Evolutionary conservation across 768 basidiomycete species (phyloP), one percentile per base, ranked within the genome.

Genomic region (Termitomyces sp.): DNA sequence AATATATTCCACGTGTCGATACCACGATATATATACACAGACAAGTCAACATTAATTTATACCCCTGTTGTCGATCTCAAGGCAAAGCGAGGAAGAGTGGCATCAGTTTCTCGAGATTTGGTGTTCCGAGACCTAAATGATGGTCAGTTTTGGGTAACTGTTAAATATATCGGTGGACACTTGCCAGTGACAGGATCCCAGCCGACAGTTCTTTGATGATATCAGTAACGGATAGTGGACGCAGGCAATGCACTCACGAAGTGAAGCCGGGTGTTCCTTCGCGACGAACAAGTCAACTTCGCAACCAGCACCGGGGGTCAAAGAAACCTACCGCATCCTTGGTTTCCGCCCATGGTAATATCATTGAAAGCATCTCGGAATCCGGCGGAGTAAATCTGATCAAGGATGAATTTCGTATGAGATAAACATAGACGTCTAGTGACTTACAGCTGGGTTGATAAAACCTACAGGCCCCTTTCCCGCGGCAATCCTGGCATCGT

Each of bases 391-490:
- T 77, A 76, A 10, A 76, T 74, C 74, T 71, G 31, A 53, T 52
- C 18, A 44, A 7, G 27, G n/a, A 13, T 31, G 7, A 27, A 10
- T n/a, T 39, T 31, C 6, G 4, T 25, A n/a, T 33, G 18, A 53
- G 29, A 41, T 16, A 4, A 49, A 2, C 16, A 6, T 7, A 12
- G 16, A 16, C 5, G 36, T 27, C n/a, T 13, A 15, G 7, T 13
- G 9, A 54, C 59, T 50, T 47, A 78, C 76, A n/a, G 64, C 53
- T 36, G 78, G 79, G 49, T 81, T 81, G 27, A 81, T 70, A 59
- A 79, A 81, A 3, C 79, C 82, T 29, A 83, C 70, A 0, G 80
- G 65, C 0, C 59, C 46, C 63, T 82, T 82, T 13, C 70, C 69
- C 1, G 12, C 7, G 4, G 72, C 69, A 22, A 84, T 61, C 3